Base-by-base conservation (phyloP, 306 rosid genomes). In the Parietaria judaica region DNA sequence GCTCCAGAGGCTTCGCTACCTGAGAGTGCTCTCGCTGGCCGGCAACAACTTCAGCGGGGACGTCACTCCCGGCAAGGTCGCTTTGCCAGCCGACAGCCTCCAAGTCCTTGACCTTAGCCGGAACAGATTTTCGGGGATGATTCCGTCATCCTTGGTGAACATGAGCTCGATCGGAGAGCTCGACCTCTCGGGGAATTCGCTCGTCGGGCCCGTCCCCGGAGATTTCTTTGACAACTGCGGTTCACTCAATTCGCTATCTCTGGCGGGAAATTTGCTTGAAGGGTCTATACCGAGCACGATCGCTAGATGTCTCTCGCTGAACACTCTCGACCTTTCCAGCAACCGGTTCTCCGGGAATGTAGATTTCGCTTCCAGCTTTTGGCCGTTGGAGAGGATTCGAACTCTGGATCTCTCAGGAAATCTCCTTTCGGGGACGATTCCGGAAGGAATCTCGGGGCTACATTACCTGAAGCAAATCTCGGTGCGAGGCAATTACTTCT, bases 381-480 rank as follows among this genome's bases (percentile, higher is more conserved):
- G 95, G 87, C 70, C 81, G 17, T 53, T 88, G 67, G 38, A 36
- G 36, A 79, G 95, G 76, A 84, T 92, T 59, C 77, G 98, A 56
- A 53, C 58, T 31, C 56, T 92, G 61, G 96, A 92, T 78, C 90
- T 92, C 10, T 92, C 98, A 3, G 75, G 67, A 61, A 92, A 92
- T 78, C 76, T 34, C 7, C 74, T 92, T 34, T 77, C 90, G 3
- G 98, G 94, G 16, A 34, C 73, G 13, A 23, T 88, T 6, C 79
- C 86, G 11, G 43, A 56, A 47, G 96, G 96, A 5, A 72, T 92
- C 52, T 88, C 98, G 58, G 64, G 74, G 36, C 55, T 86, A 14
- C 95, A 82, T 78, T 68, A 78, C 79, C 69, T 92, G 72, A 92
- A 86, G 72, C 88, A 70, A 76, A 48, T 92, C 13, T 45, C 58